phyloP scores from a whole-genome alignment of 495 filamentous ascomycete genomes.

The Penicillium robsamsonii region DNA sequence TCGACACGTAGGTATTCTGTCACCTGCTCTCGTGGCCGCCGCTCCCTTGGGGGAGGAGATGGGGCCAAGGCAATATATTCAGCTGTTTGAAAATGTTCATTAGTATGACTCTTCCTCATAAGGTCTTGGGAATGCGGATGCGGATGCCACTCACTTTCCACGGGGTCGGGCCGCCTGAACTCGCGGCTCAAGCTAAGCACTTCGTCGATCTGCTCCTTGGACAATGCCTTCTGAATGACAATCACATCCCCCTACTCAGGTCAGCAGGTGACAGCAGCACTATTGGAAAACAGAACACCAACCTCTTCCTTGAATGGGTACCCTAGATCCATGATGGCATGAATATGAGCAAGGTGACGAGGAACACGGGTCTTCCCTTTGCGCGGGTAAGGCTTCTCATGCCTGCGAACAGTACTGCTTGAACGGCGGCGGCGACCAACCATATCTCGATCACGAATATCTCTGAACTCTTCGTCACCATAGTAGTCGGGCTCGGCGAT shows the following conservation, averaged over 20 bases:
- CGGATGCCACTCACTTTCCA: conserved; percentile 31
- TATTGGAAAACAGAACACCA: conserved; percentile 8
- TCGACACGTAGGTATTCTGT: conserved; percentile 35
- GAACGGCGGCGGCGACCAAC: conserved; percentile 45
- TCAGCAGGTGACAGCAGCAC: background rate
- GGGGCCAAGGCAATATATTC: conserved; percentile 28
- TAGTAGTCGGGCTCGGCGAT: conserved; percentile 65
- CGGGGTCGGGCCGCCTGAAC: conserved; percentile 37
- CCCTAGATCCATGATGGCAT: conserved; percentile 76
- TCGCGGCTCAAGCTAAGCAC: conserved; percentile 78
- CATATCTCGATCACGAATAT: conserved; percentile 53
- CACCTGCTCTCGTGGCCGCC: conserved; percentile 25
- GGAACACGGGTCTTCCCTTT: conserved; percentile 88
- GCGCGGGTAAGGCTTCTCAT: conserved; percentile 63
- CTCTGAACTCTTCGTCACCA: conserved; percentile 65
- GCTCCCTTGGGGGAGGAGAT: conserved; percentile 32
- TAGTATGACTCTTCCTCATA: background rate
- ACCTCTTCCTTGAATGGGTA: conserved; percentile 89
- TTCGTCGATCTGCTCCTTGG: conserved; percentile 86
- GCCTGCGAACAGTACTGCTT: conserved; percentile 40
- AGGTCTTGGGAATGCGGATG: background rate
- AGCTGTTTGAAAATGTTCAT: conserved; percentile 16
- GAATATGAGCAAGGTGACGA: conserved; percentile 66
- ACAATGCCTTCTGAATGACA: conserved; percentile 76
- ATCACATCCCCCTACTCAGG: conserved; percentile 64